Percentiles rank a stretch among this genome's conserved stretches.
Evolutionary conservation across 768 basidiomycete species (phyloP).

Genomic region (Coprinellus micaceus): DNA sequence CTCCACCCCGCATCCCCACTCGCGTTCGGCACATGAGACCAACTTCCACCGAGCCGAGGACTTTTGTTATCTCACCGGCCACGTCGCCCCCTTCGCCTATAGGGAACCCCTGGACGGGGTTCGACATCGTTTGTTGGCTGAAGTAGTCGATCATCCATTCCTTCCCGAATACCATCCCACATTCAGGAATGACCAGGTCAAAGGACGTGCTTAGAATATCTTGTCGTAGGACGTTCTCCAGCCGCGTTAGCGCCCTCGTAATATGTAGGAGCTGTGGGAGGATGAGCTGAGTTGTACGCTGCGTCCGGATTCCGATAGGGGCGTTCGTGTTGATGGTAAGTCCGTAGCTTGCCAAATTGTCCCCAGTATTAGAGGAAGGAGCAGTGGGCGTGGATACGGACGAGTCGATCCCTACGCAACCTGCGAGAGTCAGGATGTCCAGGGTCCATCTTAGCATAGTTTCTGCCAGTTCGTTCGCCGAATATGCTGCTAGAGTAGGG

Average conservation of each 20-base stretch:
- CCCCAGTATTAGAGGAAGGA: constrained; percentile 22
- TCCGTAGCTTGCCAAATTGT: constrained; percentile 18
- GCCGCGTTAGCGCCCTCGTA: constrained; percentile 55
- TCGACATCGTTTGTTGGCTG: constrained; percentile 23
- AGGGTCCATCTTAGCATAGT: constrained; percentile 71
- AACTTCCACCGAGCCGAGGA: constrained; percentile 34
- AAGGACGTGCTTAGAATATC: constrained; percentile 78
- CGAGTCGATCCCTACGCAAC: constrained; percentile 40
- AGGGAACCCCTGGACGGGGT: too few species aligned
- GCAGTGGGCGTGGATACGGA: constrained; percentile 20
- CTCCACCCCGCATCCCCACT: constrained; percentile 12
- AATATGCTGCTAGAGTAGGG: constrained; percentile 61
- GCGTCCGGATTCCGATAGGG: constrained; percentile 3
- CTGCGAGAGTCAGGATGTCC: constrained; percentile 64
- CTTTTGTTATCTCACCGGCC: neutral
- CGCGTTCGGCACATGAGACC: constrained; percentile 62
- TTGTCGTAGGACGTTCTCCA: constrained; percentile 64
- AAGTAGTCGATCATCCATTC: constrained; percentile 60
- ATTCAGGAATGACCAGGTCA: constrained; percentile 60
- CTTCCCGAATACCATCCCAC: constrained; percentile 20
- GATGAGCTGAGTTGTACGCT: constrained; percentile 1
- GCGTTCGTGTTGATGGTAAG: neutral
- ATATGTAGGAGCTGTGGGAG: constrained; percentile 57
- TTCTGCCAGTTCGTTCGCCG: constrained; percentile 68
- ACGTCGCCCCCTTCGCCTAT: constrained; percentile 43